Evolutionary conservation across 108 stramenopile genomes (phyloP), one percentile per base, ranked within the genome.

Genomic region (Conticribra weissflogii): DNA sequence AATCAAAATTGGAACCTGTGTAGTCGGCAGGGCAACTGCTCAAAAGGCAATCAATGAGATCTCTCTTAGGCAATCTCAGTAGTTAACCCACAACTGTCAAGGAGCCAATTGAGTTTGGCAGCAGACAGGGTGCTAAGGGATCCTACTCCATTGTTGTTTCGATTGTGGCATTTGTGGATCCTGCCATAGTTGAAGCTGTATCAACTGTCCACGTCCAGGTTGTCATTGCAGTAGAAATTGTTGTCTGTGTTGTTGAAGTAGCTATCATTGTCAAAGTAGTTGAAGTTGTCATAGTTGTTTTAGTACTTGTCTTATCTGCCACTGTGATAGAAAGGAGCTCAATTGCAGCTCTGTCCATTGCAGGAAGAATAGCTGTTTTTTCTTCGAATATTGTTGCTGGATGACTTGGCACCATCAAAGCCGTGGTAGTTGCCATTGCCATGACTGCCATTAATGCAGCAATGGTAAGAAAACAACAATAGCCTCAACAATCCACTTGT

Each of bases 1-100:
- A 25, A 2, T 28, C 65, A 1, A 30, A 30, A 48, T 16, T 18
- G 36, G 8, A 4, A 17, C 41, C 50, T 28, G 29, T 1, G 34
- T 14, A 59, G 44, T 9, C n/a, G n/a, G n/a, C n/a, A n/a, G n/a
- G n/a, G n/a, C n/a, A 47, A 23, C 19, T 54, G 18, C 36, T 48
- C 19, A 55, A 23, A 28, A 90, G 60, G 7, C 89, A 64, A 25
- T 80, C 86, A 18, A 90, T 70, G 51, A 90, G 71, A 49, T 90
- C 89, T 17, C 76, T 58, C 65, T 90, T 90, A 87, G 57, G 51
- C 89, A 90, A 68, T 90, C 89, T 12, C 89, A 81, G 74, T 80
- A 90, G 59, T 90, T 86, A 46, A 90, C 75, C 86, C 86, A 21
- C 89, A 81, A 55, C 86, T 83, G 27, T 46, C 69, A 63, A 90